Percentiles rank a stretch among this genome's conserved stretches.
phyloP scores from a whole-genome alignment of 179 eudicot species.

The Beta lomatogona region DNA sequence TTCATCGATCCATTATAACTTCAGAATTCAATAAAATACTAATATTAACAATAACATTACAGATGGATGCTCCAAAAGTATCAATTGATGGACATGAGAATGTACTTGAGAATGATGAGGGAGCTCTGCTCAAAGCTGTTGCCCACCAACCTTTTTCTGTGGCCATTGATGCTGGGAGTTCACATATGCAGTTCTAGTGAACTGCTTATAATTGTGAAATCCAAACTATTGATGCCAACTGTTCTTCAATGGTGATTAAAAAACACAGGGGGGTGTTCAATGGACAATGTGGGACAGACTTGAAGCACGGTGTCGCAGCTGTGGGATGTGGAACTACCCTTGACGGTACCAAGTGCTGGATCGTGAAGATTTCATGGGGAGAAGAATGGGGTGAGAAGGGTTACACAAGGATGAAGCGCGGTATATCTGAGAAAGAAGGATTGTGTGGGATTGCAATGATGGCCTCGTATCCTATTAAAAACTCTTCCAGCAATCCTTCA shows the following conservation, averaged over 20 bases:
- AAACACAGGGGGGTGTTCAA: slow-evolving; percentile 58
- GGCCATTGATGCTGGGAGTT: slow-evolving; percentile 74
- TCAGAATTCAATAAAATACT: background rate
- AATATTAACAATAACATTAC: background rate
- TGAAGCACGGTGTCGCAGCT: slow-evolving; percentile 69
- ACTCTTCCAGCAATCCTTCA: slow-evolving; percentile 41
- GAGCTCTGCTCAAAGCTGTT: slow-evolving; percentile 62
- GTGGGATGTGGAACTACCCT: slow-evolving; percentile 79
- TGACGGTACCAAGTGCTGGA: slow-evolving; percentile 92
- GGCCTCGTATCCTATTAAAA: slow-evolving; percentile 78
- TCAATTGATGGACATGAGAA: slow-evolving; percentile 69
- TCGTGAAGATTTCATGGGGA: slow-evolving; percentile 84
- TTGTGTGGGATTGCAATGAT: slow-evolving; percentile 74
- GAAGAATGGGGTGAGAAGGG: slow-evolving; percentile 87
- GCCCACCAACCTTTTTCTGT: slow-evolving; percentile 78
- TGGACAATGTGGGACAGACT: slow-evolving; percentile 63
- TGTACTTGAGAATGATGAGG: slow-evolving; percentile 42
- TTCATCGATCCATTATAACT: background rate
- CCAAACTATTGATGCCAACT: background rate
- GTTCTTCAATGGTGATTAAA: background rate
- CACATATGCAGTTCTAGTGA: slow-evolving; percentile 52
- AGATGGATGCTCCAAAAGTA: slow-evolving; percentile 51
- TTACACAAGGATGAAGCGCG: slow-evolving; percentile 71
- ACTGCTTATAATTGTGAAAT: background rate
- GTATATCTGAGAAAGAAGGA: slow-evolving; percentile 49